Base-by-base conservation (phyloP, 805 yeast species). In the Candida nitratophila region DNA sequence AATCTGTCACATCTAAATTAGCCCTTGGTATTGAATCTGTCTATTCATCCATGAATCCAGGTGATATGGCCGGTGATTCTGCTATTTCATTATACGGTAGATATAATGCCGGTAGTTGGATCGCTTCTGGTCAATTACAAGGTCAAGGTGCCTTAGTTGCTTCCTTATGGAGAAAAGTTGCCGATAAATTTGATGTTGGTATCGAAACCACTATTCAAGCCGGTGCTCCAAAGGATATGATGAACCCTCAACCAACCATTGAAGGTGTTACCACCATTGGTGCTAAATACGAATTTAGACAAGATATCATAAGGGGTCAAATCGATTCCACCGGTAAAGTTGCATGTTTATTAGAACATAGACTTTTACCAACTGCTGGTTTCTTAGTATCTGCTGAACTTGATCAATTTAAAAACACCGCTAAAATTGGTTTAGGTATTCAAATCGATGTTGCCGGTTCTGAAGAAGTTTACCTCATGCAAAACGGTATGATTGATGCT, bases 251-350 rank as follows among this genome's bases (percentile, higher is more conserved):
- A 63, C 77, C 83, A 53, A 77, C 81, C 44, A 86, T 83, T 64
- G 96, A 91, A 62, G 98, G 96, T 61, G 76, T 78, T 58, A 90
- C 99, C 56, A 86, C 96, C 48, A 64, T 91, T 46, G 99, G 97
- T 69, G 96, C 96, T 58, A 93, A 91, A 71, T 91, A 91, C 69
- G 98, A 93, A 73, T 93, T 88, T 77, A 88, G 97, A 73, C 95
- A 88, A 69, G 83, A 95, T 46, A 83, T 88, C 44, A 89, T 89
- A 79, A 82, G 99, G 70, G 96, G 97, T 61, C 95, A 90, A 68
- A 61, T 93, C 49, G 96, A 89, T 70, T 80, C 95, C 42, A 73
- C 76, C 48, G 99, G 99, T 69, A 88, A 86, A 70, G 95, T 91
- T 43, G 76, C 86, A 45, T 86, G 89, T 57, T 81, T 89, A 74